Percentiles rank a stretch among this genome's conserved stretches.
These are phyloP conservation scores for Sclerospora graminicola DNA, from an alignment of 352 stramenopile species.

Conservation along the genomic window DNA sequence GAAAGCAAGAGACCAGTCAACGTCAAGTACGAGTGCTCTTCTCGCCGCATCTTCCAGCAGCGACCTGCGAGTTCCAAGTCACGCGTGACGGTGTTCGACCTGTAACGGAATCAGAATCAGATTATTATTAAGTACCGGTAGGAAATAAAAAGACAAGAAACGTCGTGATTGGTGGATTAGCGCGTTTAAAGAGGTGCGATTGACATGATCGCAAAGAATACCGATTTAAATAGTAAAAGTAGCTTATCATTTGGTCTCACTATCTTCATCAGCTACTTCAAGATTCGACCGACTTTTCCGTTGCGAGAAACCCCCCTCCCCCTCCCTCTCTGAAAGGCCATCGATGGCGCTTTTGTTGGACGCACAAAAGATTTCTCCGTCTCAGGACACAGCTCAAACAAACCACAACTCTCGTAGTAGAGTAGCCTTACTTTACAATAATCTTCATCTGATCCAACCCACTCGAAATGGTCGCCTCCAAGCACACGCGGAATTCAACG, in stretches of 20 bases:
- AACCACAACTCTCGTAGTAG: constrained; percentile 1
- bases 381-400: constrained; percentile 1
- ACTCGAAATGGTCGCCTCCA: constrained; percentile 26
- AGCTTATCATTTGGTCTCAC: constrained; percentile 9
- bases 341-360: constrained; percentile 1
- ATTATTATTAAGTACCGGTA: too few relatives aligned
- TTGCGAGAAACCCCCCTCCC: constrained; percentile 10
- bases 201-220: constrained; percentile 9
- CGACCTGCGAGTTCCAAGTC: constrained; percentile 42
- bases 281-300: constrained; percentile 2
- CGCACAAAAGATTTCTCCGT: constrained; percentile 13
- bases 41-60: constrained; percentile 37
- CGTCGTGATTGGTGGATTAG: constrained; percentile 11
- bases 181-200: constrained; percentile 6
- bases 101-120: constrained; percentile 11
- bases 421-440: constrained; percentile 2
- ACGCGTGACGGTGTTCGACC: constrained; percentile 37
- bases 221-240: too few relatives aligned
- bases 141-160: neutral
- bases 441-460: neutral
- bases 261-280: constrained; percentile 13
- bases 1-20: constrained; percentile 14
- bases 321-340: too few relatives aligned
- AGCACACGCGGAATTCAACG: constrained; percentile 17
- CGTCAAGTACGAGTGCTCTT: constrained; percentile 42